phyloP scores from a whole-genome alignment of 108 stramenopile genomes.

The Nitzschia inconspicua region DNA sequence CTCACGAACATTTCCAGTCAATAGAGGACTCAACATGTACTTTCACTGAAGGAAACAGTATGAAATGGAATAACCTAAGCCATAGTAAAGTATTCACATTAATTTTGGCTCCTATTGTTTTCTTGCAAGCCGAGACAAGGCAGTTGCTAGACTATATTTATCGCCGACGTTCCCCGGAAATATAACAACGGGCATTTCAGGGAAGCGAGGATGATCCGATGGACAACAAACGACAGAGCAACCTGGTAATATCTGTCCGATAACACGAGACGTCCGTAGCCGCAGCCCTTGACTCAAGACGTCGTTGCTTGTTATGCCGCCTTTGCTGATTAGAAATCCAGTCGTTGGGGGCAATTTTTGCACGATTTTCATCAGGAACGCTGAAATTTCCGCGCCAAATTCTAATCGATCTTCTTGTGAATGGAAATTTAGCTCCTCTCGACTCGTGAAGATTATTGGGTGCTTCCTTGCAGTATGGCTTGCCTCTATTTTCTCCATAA shows the following conservation, averaged over 20 bases:
- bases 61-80: no score
- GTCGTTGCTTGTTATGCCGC: constrained; percentile 60
- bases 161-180: constrained; percentile 62
- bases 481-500: neutral
- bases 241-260: constrained; percentile 52
- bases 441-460: constrained; percentile 26
- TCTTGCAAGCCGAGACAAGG: neutral
- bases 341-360: constrained; percentile 4
- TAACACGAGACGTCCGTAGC: constrained; percentile 33
- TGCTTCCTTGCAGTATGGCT: neutral
- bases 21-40: no score
- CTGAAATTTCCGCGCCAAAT: constrained; percentile 25
- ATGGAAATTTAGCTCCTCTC: constrained; percentile 6
- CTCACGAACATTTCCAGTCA: no score
- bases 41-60: no score
- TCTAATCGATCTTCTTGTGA: constrained; percentile 6
- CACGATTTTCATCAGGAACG: constrained; percentile 15
- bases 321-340: constrained; percentile 53
- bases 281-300: constrained; percentile 37
- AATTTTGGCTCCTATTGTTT: no score
- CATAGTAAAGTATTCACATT: no score
- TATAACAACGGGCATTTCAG: constrained; percentile 46
- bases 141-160: constrained; percentile 27
- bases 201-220: constrained; percentile 22
- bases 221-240: constrained; percentile 20